Evolutionary conservation across 352 stramenopile genomes (phyloP).

Genomic region (Phytophthora sansomeana): DNA sequence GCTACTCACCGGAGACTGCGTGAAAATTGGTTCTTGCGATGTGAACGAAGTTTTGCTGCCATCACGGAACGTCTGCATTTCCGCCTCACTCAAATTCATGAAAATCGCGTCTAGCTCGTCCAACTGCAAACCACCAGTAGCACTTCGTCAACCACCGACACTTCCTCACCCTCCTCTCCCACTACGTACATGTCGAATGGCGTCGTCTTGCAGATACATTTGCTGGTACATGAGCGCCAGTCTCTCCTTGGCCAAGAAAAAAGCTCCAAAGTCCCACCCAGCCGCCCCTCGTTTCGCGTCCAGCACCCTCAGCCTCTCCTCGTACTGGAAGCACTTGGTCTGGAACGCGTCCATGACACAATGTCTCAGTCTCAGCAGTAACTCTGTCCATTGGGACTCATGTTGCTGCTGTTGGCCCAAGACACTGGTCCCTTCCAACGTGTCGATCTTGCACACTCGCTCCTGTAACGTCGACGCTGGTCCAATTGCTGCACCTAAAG

Average conservation of each 20-base stretch:
- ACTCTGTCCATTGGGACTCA: too few relatives aligned
- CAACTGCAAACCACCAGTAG: constrained; percentile 42
- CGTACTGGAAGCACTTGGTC: constrained; percentile 80
- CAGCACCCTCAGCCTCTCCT: constrained; percentile 71
- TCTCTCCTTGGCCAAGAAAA: too few relatives aligned
- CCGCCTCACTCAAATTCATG: constrained; percentile 44
- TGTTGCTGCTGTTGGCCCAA: too few relatives aligned
- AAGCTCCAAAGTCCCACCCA: constrained; percentile 83
- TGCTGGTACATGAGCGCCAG: constrained; percentile 88
- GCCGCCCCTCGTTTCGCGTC: constrained; percentile 61
- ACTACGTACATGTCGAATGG: constrained; percentile 74
- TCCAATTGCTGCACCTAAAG: too few relatives aligned
- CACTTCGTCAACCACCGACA: background rate
- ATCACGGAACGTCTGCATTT: constrained; percentile 38
- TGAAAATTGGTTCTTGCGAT: too few relatives aligned
- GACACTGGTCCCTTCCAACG: too few relatives aligned
- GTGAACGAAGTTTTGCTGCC: constrained; percentile 31
- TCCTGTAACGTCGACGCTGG: too few relatives aligned
- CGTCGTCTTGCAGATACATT: constrained; percentile 83
- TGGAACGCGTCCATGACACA: constrained; percentile 90
- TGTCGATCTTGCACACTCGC: too few relatives aligned
- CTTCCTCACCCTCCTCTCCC: too few relatives aligned
- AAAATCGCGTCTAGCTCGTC: constrained; percentile 88
- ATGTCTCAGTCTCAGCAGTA: constrained; percentile 60
- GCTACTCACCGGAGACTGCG: too few relatives aligned